Evolutionary conservation across 768 basidiomycete genomes (phyloP), one percentile per base, ranked within the genome.

Genomic region (Lanmaoa pseudosensibilis): DNA sequence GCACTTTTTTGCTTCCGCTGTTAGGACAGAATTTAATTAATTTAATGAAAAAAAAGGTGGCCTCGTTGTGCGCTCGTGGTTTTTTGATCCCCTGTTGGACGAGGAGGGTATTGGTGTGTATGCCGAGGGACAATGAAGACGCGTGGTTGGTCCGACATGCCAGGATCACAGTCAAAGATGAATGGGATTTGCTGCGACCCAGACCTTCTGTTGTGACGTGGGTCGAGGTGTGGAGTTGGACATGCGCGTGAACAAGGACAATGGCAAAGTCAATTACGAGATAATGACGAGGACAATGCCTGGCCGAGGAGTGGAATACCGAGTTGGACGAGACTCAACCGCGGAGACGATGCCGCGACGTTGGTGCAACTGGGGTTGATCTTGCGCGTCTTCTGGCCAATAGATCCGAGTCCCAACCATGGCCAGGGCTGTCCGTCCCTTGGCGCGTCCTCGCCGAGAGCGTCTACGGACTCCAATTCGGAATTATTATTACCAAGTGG

Each of bases 11-110:
- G 41, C 50, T 48, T 50, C 48, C 46, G 58, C 32, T 21, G 43
- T 39, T 33, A 41, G 32, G 56, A n/a, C n/a, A n/a, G 7, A 12
- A 34, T 21, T 50, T 39, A 30, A 47, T 64, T 64, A 51, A 62
- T 59, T 36, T 12, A 18, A 48, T 13, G 27, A 37, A 41, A n/a
- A 4, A n/a, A 5, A 4, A 5, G 36, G 52, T 47, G 34, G 52
- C 49, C 39, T 33, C 23, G 40, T 56, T 40, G 54, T 32, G 13
- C 5, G 30, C n/a, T 16, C 19, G 23, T 11, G 34, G 33, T 38
- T 25, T n/a, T 9, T 1, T n/a, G 45, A 40, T 27, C 19, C 30
- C 19, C 43, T 5, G 32, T n/a, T 6, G 12, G 34, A n/a, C 30
- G 21, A 19, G 27, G 33, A 19, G 43, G 23, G 18, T 8, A 11